phyloP scores from a whole-genome alignment of 2,329 filamentous ascomycete genomes.

The Dactylellina cionopaga region DNA sequence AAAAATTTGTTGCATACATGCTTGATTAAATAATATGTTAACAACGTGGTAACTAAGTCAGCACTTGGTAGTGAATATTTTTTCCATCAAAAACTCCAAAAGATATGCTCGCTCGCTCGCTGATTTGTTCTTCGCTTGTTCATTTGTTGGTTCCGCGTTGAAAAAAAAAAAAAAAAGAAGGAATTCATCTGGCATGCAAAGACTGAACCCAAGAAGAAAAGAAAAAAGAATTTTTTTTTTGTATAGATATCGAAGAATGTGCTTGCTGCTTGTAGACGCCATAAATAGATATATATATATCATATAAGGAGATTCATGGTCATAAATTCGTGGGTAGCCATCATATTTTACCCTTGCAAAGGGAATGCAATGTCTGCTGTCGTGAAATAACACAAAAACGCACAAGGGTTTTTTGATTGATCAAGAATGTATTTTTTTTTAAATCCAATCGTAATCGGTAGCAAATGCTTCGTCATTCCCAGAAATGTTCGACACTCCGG shows the following conservation, averaged over 20 bases:
- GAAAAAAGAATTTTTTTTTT: background rate
- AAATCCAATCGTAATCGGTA: constrained; percentile 42
- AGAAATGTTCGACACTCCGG: constrained; percentile 41
- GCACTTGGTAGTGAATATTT: too few species aligned
- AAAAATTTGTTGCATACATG: too few species aligned
- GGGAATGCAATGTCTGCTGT: background rate
- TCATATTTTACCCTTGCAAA: too few species aligned
- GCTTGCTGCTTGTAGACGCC: constrained; percentile 19
- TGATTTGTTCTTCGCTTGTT: background rate
- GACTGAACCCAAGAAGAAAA: background rate
- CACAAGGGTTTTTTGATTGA: background rate
- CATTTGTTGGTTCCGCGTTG: background rate
- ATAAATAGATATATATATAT: background rate
- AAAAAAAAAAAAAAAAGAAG: background rate
- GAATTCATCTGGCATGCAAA: background rate
- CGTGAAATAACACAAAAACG: constrained; percentile 2
- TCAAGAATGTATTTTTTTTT: too few species aligned
- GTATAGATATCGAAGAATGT: background rate
- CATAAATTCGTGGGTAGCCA: background rate
- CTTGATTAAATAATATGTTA: too few species aligned
- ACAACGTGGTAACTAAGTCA: too few species aligned
- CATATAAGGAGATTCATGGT: background rate
- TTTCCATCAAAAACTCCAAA: too few species aligned
- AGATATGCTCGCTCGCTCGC: constrained; percentile 19
- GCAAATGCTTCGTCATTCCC: constrained; percentile 39